Base-by-base conservation (phyloP, 352 stramenopile species). In the Globisporangium ultimum region DNA sequence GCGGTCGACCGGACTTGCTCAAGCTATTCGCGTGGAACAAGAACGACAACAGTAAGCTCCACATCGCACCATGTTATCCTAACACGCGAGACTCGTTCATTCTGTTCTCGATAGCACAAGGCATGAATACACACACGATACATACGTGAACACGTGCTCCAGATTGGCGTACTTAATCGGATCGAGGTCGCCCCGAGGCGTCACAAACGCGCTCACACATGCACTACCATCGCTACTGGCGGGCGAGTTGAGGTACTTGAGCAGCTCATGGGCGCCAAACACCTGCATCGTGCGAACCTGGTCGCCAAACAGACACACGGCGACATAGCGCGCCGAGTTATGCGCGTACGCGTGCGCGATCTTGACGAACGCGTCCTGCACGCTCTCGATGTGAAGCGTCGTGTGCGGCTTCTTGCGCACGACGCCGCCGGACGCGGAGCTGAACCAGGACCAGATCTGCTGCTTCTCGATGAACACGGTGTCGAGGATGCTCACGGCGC, bases 381-480 rank as follows among this genome's bases (percentile, higher is more conserved):
- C 71, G 40, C 69, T 48, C 15, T 76, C 66, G 3, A 72, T 18
- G 41, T 61, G 74, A 50, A 88, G 71, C 64, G 86, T 84, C 10
- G 68, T 68, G 57, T 77, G 68, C 15, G 75, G 54, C 50, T 87
- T 90, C 48, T 80, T 75, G n/a, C 77, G 74, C 34, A 91, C 70
- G 21, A 89, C 58, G 20, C 81, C 81, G 54, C 67, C 60, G 5
- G 53, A 63, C 43, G 64, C 79, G 9, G 66, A 80, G 64, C 80
- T 87, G 63, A 86, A 91, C 84, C 84, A 91, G 12, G 76, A 81
- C 78, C 78, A 89, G 55, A 93, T 90, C 60, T 91, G 74, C 50
- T 86, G 78, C 50, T 88, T 84, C 62, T 87, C 66, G 43, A 91
- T 54, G 62, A 92, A 89, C 28, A 91, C 74, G 38, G 74, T 89